phyloP scores from a whole-genome alignment of 2,329 filamentous ascomycete species.

The Chalaropsis thielavioides region DNA sequence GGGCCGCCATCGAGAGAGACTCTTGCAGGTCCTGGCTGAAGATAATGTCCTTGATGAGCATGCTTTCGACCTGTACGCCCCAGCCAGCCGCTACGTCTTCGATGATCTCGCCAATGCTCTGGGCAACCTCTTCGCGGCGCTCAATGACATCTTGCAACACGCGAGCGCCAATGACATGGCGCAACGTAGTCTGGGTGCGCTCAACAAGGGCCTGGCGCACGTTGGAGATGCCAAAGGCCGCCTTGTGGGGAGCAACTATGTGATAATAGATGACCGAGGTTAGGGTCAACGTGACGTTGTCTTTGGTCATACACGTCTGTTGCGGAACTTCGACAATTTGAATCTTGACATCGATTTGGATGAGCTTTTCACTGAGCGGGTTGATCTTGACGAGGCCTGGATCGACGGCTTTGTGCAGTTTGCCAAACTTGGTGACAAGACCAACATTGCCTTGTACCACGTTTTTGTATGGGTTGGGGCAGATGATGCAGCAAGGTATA shows the following conservation, averaged over 20 bases:
- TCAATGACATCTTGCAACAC: constrained; percentile 97
- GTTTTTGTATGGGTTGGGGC: constrained; percentile 90
- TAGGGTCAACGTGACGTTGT: constrained; percentile 87
- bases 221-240: constrained; percentile 90
- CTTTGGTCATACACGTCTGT: constrained; percentile 98
- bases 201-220: constrained; percentile 92
- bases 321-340: constrained; percentile 94
- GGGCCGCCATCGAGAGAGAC: constrained; percentile 91
- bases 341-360: constrained; percentile 96
- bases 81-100: constrained; percentile 87
- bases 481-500: constrained; percentile 79
- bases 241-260: constrained; percentile 88
- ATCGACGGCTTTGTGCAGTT: constrained; percentile 90
- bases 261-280: constrained; percentile 99
- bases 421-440: constrained; percentile 86
- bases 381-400: constrained; percentile 96
- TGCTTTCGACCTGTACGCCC: constrained; percentile 93
- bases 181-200: constrained; percentile 92
- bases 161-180: constrained; percentile 89
- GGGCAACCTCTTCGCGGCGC: constrained; percentile 89
- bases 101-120: constrained; percentile 92
- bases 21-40: constrained; percentile 94
- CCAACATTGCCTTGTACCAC: constrained; percentile 90
- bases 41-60: constrained; percentile 99
- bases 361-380: constrained; percentile 75